Conservation (phyloP, 495 filamentous ascomycete species). For the Aspergillus conjunctus region DNA sequence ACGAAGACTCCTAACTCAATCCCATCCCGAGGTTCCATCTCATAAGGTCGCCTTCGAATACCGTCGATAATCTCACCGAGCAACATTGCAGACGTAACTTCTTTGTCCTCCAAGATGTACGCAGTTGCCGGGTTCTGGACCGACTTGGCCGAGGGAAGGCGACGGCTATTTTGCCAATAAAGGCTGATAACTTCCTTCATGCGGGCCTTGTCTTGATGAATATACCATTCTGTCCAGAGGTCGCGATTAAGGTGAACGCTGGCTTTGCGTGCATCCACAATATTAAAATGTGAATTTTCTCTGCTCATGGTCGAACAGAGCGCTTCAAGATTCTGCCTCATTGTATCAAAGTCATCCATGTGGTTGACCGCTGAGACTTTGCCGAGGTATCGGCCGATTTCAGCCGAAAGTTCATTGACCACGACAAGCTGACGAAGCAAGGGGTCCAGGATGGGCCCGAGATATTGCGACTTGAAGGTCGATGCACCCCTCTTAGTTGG, state of each 20-base stretch:
- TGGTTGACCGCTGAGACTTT: slow-evolving; percentile 58
- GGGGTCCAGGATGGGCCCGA: slow-evolving; percentile 69
- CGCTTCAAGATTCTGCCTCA: slow-evolving; percentile 52
- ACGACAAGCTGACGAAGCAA: slow-evolving; percentile 66
- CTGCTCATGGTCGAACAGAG: slow-evolving; percentile 51
- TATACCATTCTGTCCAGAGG: slow-evolving; percentile 71
- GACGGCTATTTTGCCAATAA: slow-evolving; percentile 57
- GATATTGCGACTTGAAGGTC: slow-evolving; percentile 65
- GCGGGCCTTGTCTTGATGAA: slow-evolving; percentile 68
- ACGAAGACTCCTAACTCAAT: slow-evolving; percentile 67
- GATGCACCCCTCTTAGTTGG: slow-evolving; percentile 64
- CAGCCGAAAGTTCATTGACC: slow-evolving; percentile 62
- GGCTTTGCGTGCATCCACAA: slow-evolving; percentile 56
- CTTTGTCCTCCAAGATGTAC: slow-evolving; percentile 40
- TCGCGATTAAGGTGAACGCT: slow-evolving; percentile 56
- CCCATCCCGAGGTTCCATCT: slow-evolving; percentile 47
- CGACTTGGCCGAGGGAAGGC: slow-evolving; percentile 41
- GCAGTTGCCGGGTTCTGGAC: slow-evolving; percentile 35
- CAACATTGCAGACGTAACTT: slow-evolving; percentile 55
- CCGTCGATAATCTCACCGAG: slow-evolving; percentile 67
- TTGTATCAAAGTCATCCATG: slow-evolving; percentile 60
- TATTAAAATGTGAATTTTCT: slow-evolving; percentile 44
- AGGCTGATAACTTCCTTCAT: slow-evolving; percentile 61
- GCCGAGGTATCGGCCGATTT: slow-evolving; percentile 59
- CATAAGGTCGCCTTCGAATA: slow-evolving; percentile 52